Evolutionary conservation across 2,329 filamentous ascomycete genomes (phyloP), one percentile per base, ranked within the genome.

Genomic region (Fusarium transvaalense): DNA sequence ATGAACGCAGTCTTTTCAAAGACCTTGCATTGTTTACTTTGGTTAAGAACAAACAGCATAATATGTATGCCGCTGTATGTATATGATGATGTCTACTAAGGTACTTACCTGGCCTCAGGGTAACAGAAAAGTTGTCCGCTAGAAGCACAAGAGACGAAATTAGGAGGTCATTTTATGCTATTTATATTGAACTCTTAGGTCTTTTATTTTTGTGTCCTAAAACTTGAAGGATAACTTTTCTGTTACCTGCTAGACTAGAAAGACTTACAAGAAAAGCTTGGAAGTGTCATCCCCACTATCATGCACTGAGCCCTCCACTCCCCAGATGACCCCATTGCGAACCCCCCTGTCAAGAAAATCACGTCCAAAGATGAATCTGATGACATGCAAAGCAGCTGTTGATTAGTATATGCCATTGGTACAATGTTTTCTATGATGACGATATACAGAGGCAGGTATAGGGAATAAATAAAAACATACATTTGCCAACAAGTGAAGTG

Each of bases 251-350:
- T 31, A 35, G 39, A n/a, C 17, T 23, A 35, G 17, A 37, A 21
- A 31, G 41, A 35, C n/a, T 47, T 48, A 37, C 23, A 35, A 14
- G 41, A 37, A 43, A 46, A 54, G 32, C 19, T 48, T 45, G 35
- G 56, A 41, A 42, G 19, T 51, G 35, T 7, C 38, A 23, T 45
- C 61, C 42, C 66, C 61, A 69, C 56, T 55, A 42, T 39, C 42
- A 32, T 50, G 25, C 25, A 31, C 10, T 34, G 43, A 35, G 31
- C 41, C 54, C 12, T 38, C 19, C 38, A 37, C 51, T 50, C 64
- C 27, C 47, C 61, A 53, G 55, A 48, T 66, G 66, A 58, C 48
- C 64, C 53, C 47, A 58, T 68, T 21, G 37, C 25, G 48, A 62
- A 27, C 66, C 66, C 61, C 66, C 39, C 66, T 50, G 51, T 45